Evolutionary conservation across 495 filamentous ascomycete genomes (phyloP), one percentile per base, ranked within the genome.

Genomic region (Xanthoparmelia taractica): DNA sequence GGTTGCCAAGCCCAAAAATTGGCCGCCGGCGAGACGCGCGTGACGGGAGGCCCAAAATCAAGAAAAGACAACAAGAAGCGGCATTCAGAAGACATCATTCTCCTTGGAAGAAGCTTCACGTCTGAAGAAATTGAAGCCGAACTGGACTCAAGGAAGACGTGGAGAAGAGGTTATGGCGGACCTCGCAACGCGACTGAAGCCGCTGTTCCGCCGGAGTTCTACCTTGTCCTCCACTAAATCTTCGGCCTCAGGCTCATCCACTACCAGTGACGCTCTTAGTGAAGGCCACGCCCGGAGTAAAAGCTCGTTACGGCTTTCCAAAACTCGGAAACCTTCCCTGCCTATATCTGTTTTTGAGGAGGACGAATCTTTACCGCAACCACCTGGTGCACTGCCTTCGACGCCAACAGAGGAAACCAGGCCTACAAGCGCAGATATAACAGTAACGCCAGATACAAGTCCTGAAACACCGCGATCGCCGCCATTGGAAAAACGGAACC

Each of bases 151-250:
- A 50, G 12, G 13, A 3, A 15, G 27, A n/a, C 48, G 41, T 15
- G 41, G 34, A 38, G 29, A 58, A 37, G 17, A 36, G 25, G 61
- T 55, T 2, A 70, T 70, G 68, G 29, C 56, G 41, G 68, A 70
- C 37, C 17, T 70, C 45, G 65, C 62, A 57, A 47, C 61, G 56
- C 66, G 64, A 34, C 50, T 68, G 20, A 68, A 68, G 58, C 68
- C 68, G 36, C 58, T 65, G 20, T 70, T 70, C 59, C 66, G 68
- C 48, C 66, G 68, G 33, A 65, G 67, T 25, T 66, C 64, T 27
- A 65, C 68, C 37, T 37, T 47, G 43, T 67, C 66, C 2, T 70
- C 69, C 41, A 43, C 65, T 47, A 61, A 63, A 36, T 65, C 65
- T 8, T 57, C 63, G 10, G 23, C 57, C 25, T 63, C 65, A 13